These are phyloP conservation scores for Asterophora lycoperdoides DNA, from an alignment of 768 basidiomycete species.

Conservation along the genomic window DNA sequence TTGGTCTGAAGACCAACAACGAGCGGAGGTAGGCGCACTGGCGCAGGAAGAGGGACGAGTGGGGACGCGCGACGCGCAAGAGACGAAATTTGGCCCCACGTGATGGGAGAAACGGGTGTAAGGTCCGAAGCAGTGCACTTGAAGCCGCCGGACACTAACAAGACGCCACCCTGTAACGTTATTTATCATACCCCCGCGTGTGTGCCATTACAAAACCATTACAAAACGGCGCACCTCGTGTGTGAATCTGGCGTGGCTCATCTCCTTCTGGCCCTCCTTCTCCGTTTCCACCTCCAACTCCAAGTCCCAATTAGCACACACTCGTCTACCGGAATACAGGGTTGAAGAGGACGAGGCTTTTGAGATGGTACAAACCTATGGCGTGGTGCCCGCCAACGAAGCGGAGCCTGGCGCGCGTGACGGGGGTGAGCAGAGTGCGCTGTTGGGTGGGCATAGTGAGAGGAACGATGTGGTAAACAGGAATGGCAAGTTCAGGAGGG, in stretches of 20 bases:
- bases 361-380: slow-evolving; percentile 73
- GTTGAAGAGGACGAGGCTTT: slow-evolving; percentile 28
- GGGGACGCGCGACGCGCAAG: not conserved
- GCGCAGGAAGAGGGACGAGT: too few species aligned
- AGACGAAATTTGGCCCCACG: not conserved
- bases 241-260: slow-evolving; percentile 22
- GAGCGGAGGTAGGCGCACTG: too few species aligned
- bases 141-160: too few species aligned
- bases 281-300: too few species aligned
- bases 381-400: slow-evolving; percentile 40
- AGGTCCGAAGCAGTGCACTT: too few species aligned
- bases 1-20: too few species aligned
- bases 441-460: slow-evolving; percentile 44
- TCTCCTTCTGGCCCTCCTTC: not conserved
- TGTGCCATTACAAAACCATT: not conserved
- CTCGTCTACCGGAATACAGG: not conserved
- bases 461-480: slow-evolving; percentile 20
- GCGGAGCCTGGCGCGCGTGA: slow-evolving; percentile 25
- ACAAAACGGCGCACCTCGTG: slow-evolving; percentile 13
- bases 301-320: not conserved
- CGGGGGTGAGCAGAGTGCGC: slow-evolving; percentile 52
- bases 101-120: not conserved
- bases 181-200: slow-evolving; percentile 7
- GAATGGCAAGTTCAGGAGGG: slow-evolving; percentile 26
- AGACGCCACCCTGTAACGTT: not conserved